Conservation (phyloP, 495 filamentous ascomycete genomes). For the Thermochaetoides thermophila region DNA sequence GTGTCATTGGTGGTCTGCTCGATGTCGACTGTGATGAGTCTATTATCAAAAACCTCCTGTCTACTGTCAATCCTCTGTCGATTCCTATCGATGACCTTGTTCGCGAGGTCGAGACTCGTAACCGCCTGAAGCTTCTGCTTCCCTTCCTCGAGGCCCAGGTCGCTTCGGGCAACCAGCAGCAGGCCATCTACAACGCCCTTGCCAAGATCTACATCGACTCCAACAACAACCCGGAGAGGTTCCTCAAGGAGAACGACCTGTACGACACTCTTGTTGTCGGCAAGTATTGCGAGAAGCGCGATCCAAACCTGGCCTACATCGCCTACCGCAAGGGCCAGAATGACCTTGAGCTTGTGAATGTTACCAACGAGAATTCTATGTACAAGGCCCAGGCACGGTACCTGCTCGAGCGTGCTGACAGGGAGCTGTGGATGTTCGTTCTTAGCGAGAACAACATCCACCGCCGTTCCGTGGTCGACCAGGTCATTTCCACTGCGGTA, state of each 20-base stretch:
- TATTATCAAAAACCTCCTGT: constrained; percentile 88
- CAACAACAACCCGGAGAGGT: constrained; percentile 98
- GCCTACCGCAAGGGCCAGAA: constrained; percentile 95
- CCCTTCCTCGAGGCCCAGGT: constrained; percentile 94
- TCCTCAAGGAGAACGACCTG: constrained; percentile 94
- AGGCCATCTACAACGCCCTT: constrained; percentile 94
- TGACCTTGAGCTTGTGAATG: constrained; percentile 89
- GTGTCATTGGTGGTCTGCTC: constrained; percentile 87
- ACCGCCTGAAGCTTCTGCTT: constrained; percentile 86
- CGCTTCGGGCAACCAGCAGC: constrained; percentile 85
- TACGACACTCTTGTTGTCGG: constrained; percentile 89
- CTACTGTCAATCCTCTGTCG: constrained; percentile 65
- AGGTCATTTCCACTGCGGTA: constrained; percentile 92
- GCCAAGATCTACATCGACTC: constrained; percentile 99
- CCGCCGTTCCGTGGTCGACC: constrained; percentile 83
- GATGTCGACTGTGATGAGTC: constrained; percentile 95
- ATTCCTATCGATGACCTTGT: constrained; percentile 97
- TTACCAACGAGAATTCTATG: constrained; percentile 99
- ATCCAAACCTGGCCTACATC: constrained; percentile 93
- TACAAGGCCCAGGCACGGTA: constrained; percentile 94
- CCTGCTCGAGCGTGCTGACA: constrained; percentile 76
- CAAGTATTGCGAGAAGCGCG: constrained; percentile 98
- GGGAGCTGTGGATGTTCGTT: constrained; percentile 88
- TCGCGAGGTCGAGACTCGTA: constrained; percentile 82
- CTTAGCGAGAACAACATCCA: constrained; percentile 91